Base-by-base conservation (phyloP, 1,284 basidiomycete genomes). In the Leccinum angustisporum region DNA sequence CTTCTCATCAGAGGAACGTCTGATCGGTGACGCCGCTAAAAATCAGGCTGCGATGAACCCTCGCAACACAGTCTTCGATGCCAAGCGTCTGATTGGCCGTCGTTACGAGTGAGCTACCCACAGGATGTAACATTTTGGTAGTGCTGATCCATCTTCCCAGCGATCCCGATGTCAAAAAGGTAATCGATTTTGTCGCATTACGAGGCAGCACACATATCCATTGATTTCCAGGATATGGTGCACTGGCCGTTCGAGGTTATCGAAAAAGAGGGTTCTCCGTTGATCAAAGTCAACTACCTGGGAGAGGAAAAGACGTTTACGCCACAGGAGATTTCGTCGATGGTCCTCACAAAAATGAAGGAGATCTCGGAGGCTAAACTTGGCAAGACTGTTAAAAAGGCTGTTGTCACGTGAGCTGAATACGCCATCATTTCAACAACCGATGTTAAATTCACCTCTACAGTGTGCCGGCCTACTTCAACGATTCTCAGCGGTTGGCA, bases 271-370 rank as follows among this genome's bases (percentile, higher is more conserved):
- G 95, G 94, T 73, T 98, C 97, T 73, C 97, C 97, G 58, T 80
- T 95, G 80, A 97, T 99, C 83, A 88, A 93, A 82, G 95, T 99
- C 72, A 86, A 94, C 75, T 96, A 97, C 83, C 87, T 93, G 70
- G 87, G 87, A 66, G 95, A 98, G 75, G 91, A 93, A 69, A 98
- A 98, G 85, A 90, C 88, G 66, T 98, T 98, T 83, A 94, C 90
- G 69, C 95, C 95, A 61, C 95, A 98, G 80, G 95, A 98, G 79
- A 97, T 99, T 77, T 98, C 97, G 18, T 90, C 97, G 68, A 98
- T 99, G 97, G 96, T 99, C 70, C 88, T 99, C 71, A 85, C 85
- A 72, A 99, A 98, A 85, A 98, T 99, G 94, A 98, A 97, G 87
- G 97, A 98, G 81, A 97, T 95, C 70, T 95, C 96, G 63, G 97